phyloP scores from a whole-genome alignment of 75 land plant genomes.

The Pinus albicaulis region DNA sequence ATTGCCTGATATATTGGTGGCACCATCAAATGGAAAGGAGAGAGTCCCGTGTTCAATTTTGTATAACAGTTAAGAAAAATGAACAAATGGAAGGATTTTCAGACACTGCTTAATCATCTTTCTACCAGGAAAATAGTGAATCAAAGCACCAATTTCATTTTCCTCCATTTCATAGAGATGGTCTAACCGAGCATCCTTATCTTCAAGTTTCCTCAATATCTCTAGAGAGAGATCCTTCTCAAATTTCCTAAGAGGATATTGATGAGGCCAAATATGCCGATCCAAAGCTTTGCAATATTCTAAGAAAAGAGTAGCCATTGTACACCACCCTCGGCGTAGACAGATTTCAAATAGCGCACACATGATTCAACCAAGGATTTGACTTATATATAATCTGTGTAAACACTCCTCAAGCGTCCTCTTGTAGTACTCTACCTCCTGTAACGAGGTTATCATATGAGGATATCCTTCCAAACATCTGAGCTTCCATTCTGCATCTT shows the following conservation, averaged over 20 bases:
- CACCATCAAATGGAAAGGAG: no score
- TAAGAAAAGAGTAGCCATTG: conserved; percentile 80
- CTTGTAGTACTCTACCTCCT: no score
- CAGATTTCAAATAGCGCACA: conserved; percentile 97
- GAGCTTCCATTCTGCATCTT: no score
- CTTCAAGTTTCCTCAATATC: conserved; percentile 94
- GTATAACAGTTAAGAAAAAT: no score
- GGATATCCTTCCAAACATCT: no score
- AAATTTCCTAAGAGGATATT: conserved; percentile 96
- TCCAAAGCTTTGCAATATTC: conserved; percentile 99
- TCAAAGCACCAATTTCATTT: conserved; percentile 86
- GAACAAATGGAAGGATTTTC: no score
- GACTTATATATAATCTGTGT: conserved; percentile 98
- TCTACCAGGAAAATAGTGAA: conserved; percentile 90
- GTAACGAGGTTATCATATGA: no score
- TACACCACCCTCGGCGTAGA: conserved; percentile 92
- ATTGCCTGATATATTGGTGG: no score
- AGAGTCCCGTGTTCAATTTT: no score
- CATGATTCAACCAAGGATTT: conserved; percentile 96
- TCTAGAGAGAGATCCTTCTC: conserved; percentile 76
- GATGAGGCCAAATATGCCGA: conserved; percentile 96
- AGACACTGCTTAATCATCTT: no score
- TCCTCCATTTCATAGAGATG: conserved; percentile 90
- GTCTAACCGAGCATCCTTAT: conserved; percentile 70
- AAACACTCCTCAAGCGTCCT: no score